These are phyloP conservation scores for Cytospora chrysosperma DNA, from an alignment of 2,329 filamentous ascomycete genomes.

Conservation along the genomic window DNA sequence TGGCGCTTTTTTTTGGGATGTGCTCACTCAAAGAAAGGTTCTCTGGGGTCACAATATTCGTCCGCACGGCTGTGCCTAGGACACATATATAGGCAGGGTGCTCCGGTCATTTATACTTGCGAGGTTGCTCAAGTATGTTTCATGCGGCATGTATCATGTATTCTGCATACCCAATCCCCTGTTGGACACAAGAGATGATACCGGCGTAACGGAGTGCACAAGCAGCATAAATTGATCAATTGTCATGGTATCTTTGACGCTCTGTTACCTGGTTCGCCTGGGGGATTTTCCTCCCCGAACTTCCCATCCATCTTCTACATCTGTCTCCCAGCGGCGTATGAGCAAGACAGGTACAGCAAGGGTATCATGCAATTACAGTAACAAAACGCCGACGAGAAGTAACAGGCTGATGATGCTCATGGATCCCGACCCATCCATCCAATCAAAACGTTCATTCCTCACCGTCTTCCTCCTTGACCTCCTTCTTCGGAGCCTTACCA, in stretches of 20 bases:
- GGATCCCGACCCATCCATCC: neutral
- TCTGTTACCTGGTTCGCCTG: neutral
- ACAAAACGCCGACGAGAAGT: neutral
- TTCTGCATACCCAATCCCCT: conserved; percentile 17
- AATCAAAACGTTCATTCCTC: conserved; percentile 11
- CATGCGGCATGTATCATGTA: conserved; percentile 7
- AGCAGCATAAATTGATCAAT: neutral
- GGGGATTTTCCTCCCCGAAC: neutral
- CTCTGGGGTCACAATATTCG: neutral
- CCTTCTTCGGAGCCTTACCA: conserved; percentile 5
- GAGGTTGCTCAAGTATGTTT: neutral
- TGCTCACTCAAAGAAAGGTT: neutral
- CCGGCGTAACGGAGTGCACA: neutral
- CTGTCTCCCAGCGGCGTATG: neutral
- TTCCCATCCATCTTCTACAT: neutral
- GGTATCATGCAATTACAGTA: conserved; percentile 10
- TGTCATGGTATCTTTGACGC: neutral
- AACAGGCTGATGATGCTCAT: neutral
- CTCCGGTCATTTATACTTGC: neutral
- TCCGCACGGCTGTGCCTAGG: neutral
- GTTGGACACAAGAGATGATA: conserved; percentile 3
- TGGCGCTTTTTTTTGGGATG: neutral
- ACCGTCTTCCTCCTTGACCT: neutral
- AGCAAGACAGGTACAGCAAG: conserved; percentile 4
- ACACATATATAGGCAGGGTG: neutral